Evolutionary conservation across 1,284 basidiomycete genomes (phyloP).

Genomic region (Porogramme epimiltina): DNA sequence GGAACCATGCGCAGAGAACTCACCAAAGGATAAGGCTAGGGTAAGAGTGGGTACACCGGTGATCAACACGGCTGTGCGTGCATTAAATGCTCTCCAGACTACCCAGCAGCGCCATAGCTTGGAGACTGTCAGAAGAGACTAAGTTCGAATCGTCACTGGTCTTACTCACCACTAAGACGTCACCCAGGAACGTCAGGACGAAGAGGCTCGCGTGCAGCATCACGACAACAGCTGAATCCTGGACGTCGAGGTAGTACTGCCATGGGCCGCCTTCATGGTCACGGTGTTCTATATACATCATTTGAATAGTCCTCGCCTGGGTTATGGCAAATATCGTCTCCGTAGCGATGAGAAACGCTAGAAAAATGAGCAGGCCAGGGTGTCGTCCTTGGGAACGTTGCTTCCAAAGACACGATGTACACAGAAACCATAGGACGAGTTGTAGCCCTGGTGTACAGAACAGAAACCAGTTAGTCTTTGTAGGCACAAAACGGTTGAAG

Average conservation of each 20-base stretch:
- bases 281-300: slow-evolving; percentile 44
- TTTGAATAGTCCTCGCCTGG: slow-evolving; percentile 32
- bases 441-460: slow-evolving; percentile 35
- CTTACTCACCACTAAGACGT: slow-evolving; percentile 37
- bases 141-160: not conserved
- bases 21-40: slow-evolving; percentile 40
- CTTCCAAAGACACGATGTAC: slow-evolving; percentile 40
- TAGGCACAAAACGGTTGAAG: not conserved
- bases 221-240: slow-evolving; percentile 37
- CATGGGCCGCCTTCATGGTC: slow-evolving; percentile 43
- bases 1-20: slow-evolving; percentile 8
- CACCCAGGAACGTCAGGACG: slow-evolving; percentile 33
- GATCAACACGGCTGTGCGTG: slow-evolving; percentile 32
- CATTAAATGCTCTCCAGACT: slow-evolving; percentile 41
- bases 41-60: slow-evolving; percentile 27
- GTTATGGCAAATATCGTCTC: slow-evolving; percentile 40
- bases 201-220: slow-evolving; percentile 42
- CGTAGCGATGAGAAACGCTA: slow-evolving; percentile 38
- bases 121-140: not conserved
- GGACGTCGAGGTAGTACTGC: slow-evolving; percentile 40
- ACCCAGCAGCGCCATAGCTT: slow-evolving; percentile 48
- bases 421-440: slow-evolving; percentile 38
- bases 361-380: slow-evolving; percentile 40
- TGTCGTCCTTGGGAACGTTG: slow-evolving; percentile 30
- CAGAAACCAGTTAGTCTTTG: no score